Evolutionary conservation across 1,284 basidiomycete genomes (phyloP).

Genomic region (Cryptococcus sp.): DNA sequence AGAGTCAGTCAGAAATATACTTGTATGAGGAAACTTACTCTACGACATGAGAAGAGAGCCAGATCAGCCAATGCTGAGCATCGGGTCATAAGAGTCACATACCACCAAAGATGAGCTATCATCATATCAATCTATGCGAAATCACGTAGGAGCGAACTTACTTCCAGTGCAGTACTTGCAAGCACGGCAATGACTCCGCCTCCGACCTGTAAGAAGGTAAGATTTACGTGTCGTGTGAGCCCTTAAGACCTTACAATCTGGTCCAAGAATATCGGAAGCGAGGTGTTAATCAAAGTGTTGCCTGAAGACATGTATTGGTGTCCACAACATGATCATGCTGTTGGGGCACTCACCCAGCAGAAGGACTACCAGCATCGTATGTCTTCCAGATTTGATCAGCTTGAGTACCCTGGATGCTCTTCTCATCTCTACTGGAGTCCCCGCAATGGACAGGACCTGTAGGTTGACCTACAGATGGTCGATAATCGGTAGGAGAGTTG

Average conservation of each 20-base stretch:
- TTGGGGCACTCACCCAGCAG: conserved; percentile 35
- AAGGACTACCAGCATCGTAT: conserved; percentile 48
- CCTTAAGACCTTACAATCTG: conserved; percentile 26
- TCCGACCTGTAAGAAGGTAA: conserved; percentile 30
- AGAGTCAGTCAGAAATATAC: not conserved
- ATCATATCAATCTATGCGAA: not conserved
- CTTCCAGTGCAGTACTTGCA: conserved; percentile 30
- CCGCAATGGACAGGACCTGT: conserved; percentile 46
- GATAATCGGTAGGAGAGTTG: not conserved
- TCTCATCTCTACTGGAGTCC: conserved; percentile 44
- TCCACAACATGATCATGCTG: conserved; percentile 6
- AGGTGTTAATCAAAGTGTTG: conserved; percentile 52
- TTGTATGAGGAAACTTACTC: conserved; percentile 12
- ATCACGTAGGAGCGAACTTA: conserved; percentile 3
- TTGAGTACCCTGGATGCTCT: conserved; percentile 49
- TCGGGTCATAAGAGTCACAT: not conserved
- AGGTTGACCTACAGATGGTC: conserved; percentile 33
- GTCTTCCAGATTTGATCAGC: conserved; percentile 47
- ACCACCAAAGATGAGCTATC: conserved; percentile 32
- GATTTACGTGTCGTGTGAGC: not conserved
- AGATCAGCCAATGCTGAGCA: not conserved
- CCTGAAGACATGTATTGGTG: conserved; percentile 15
- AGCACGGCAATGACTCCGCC: conserved; percentile 42
- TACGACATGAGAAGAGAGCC: not conserved
- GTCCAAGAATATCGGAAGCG: conserved; percentile 51